These are phyloP conservation scores for Hymenoscyphus linearis DNA, from an alignment of 2,329 filamentous ascomycete genomes.

Conservation along the genomic window DNA sequence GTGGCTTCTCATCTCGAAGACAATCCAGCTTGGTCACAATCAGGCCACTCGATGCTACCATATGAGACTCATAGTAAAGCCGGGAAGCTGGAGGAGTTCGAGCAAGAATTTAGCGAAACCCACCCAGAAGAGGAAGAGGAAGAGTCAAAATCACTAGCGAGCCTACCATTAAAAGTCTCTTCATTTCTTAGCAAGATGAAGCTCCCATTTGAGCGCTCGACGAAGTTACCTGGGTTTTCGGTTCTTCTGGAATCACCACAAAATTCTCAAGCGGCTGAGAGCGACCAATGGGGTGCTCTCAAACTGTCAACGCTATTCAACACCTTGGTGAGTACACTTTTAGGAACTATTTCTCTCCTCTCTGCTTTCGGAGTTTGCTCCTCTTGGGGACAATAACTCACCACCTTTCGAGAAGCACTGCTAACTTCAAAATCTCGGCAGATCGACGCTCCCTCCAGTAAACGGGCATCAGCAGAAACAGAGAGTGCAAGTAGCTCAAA, in stretches of 20 bases:
- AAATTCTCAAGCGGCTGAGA: conserved; percentile 1
- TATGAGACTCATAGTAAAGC: conserved; percentile 52
- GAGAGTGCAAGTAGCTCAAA: conserved; percentile 13
- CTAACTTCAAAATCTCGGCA: neutral
- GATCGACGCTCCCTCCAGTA: conserved; percentile 40
- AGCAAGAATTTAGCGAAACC: conserved; percentile 41
- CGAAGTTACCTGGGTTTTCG: conserved; percentile 1
- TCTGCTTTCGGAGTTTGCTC: neutral
- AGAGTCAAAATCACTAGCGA: neutral
- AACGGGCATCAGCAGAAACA: conserved; percentile 28
- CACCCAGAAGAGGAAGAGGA: conserved; percentile 35
- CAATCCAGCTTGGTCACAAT: conserved; percentile 40
- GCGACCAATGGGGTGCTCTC: conserved; percentile 54
- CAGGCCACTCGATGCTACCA: conserved; percentile 48
- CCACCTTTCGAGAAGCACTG: neutral
- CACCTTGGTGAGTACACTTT: conserved; percentile 35
- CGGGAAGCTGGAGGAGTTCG: conserved; percentile 46
- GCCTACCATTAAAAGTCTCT: neutral
- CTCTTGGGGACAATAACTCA: neutral
- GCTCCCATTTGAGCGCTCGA: neutral
- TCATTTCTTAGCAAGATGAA: conserved; percentile 18
- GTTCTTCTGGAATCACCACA: neutral
- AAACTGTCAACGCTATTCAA: conserved; percentile 56
- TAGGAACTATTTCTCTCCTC: neutral
- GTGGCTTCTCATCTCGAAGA: conserved; percentile 66